phyloP scores from a whole-genome alignment of 73 alveolate species.

The Stentor roeselii region DNA sequence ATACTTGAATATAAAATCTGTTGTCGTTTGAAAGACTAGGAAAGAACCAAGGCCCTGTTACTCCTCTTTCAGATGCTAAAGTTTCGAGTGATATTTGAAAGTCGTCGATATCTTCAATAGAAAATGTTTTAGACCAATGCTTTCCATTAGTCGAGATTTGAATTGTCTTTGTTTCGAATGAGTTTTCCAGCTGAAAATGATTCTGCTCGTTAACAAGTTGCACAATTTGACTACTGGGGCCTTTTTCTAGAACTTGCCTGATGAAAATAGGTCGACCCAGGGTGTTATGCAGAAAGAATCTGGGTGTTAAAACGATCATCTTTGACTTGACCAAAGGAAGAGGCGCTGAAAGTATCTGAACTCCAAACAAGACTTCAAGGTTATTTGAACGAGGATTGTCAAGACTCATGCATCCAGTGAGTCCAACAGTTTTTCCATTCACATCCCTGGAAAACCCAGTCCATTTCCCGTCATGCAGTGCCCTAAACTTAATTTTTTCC shows the following conservation, averaged over 20 bases:
- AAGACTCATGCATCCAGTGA: not conserved
- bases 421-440: not conserved
- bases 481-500: not conserved
- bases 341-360: slow-evolving; percentile 31
- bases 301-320: slow-evolving; percentile 43
- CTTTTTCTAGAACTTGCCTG: slow-evolving; percentile 25
- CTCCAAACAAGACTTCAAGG: slow-evolving; percentile 31
- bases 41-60: not conserved
- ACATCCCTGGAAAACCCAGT: not conserved
- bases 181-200: slow-evolving; percentile 21
- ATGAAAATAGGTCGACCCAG: slow-evolving; percentile 30
- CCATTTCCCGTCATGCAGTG: not conserved
- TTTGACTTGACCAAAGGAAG: slow-evolving; percentile 43
- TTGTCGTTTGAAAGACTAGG: slow-evolving; percentile 23
- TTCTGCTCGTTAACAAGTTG: not conserved
- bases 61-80: not conserved
- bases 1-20: slow-evolving; percentile 35
- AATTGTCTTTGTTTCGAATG: not conserved
- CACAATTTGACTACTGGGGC: not conserved
- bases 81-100: slow-evolving; percentile 21
- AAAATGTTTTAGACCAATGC: slow-evolving; percentile 19
- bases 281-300: slow-evolving; percentile 42
- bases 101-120: slow-evolving; percentile 14
- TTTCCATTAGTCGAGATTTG: slow-evolving; percentile 22
- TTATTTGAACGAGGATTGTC: not conserved